Evolutionary conservation across 2,329 filamentous ascomycete genomes (phyloP), one percentile per base, ranked within the genome.

Genomic region (Plenodomus biglobosus): DNA sequence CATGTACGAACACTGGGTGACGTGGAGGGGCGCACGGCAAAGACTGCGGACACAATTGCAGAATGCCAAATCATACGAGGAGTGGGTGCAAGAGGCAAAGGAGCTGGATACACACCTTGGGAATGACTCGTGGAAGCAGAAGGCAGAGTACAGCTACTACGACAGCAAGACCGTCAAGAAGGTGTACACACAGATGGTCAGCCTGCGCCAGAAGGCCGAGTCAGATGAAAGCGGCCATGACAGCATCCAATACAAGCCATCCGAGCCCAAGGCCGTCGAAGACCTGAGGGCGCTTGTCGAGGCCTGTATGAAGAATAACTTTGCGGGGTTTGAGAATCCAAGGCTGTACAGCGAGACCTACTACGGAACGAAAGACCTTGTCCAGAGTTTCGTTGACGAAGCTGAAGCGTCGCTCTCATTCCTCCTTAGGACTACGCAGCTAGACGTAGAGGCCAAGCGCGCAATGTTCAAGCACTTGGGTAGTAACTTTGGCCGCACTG

Each of bases 301-400:
- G 75, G 90, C 89, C 13, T 97, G 92, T 68, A 87, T 96, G 61
- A 99, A 96, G 80, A 95, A 92, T 73, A 97, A 99, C 68, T 99
- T 97, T 73, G 90, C 90, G 16, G 94, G 94, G 0, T 86, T 96
- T 13, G 94, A 99, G 72, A 97, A 96, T 63, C 85, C 92, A 8
- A 83, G 90, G 45, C 75, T 99, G n/a, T 99, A 99, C 70, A 95
- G 90, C 63, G 92, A 97, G 75, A 95, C 92, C 2, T 99, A 99
- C 69, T 96, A 91, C 61, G 94, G 94, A 24, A 97, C 94, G n/a
- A 99, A 99, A 73, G 84, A 94, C 52, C 74, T 96, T 56, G 89
- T 96, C 22, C 94, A 97, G 72, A 85, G 86, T 46, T 97, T 92
- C 65, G 77, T 96, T 38, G 90, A 96, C 52, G 92, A 97, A 73